Base-by-base conservation (phyloP, 371 early-diverging fungal genomes). In the Mucor indicus region DNA sequence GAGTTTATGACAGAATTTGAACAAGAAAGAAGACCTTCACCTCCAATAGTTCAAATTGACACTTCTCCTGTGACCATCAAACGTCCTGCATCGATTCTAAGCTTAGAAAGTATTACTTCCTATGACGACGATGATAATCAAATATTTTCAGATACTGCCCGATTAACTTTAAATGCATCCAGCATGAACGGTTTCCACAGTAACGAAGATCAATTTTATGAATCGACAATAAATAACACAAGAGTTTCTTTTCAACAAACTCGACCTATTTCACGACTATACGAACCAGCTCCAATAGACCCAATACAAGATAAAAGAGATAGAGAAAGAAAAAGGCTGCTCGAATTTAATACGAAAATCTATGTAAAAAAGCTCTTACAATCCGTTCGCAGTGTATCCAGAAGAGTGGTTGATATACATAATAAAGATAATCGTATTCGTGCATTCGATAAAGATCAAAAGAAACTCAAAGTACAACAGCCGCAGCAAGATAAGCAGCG, bases 101-200 rank as follows among this genome's bases (percentile, higher is more conserved):
- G n/a, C n/a, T n/a, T n/a, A n/a, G n/a, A n/a, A n/a, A 39, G 24
- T 22, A 19, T 42, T 6, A 32, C 22, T 20, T 55, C 48, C 15
- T 48, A 33, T 44, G 51, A 50, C 10, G 62, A 67, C 23, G 53
- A 54, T 6, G 35, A 33, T 15, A n/a, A 7, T 12, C 24, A 57
- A 19, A 61, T 64, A 16, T 65, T 66, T 37, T 64, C 73, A 25
- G 73, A 72, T 40, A 72, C 69, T 4, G 69, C 73, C 1, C 16
- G 64, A 37, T 48, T 72, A 15, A 72, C 73, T 20, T 46, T 55
- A 10, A 62, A 72, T 23, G 60, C 52, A 17, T 62, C 62, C 13
- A 53, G 43, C 4, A 39, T 55, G 24, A 39, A 47, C 41, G 55
- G 51, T 43, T 45, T 41, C 19, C 19, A 36, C 10, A 20, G 13